phyloP scores from a whole-genome alignment of 2,329 filamentous ascomycete genomes.

The Pyricularia pennisetigena region DNA sequence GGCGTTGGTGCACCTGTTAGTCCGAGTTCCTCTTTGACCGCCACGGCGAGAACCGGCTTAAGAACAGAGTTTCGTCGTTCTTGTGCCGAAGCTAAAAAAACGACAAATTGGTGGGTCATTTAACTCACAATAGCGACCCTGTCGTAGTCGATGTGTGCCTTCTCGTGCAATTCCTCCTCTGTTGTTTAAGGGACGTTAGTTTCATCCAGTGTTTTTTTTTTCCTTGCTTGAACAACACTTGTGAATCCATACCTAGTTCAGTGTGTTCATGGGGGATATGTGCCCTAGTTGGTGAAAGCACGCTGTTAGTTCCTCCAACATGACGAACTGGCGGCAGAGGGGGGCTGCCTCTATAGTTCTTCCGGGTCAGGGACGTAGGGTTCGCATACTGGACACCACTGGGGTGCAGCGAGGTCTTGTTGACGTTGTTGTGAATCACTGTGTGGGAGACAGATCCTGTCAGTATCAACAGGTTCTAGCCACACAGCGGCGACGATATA shows the following conservation, averaged over 20 bases:
- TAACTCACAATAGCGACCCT: conserved; percentile 85
- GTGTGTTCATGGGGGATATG: conserved; percentile 66
- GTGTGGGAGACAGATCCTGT: conserved; percentile 8
- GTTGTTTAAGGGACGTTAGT: neutral
- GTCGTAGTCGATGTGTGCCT: conserved; percentile 98
- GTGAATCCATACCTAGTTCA: conserved; percentile 54
- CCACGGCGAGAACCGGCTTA: neutral
- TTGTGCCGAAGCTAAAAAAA: neutral
- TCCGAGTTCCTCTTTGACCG: neutral
- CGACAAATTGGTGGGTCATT: neutral
- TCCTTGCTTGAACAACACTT: neutral
- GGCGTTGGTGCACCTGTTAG: conserved; percentile 3
- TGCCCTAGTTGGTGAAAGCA: conserved; percentile 44
- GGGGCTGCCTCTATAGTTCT: neutral
- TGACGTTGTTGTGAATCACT: conserved; percentile 57
- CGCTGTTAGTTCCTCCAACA: neutral
- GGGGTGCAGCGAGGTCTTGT: conserved; percentile 89
- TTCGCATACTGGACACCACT: conserved; percentile 76
- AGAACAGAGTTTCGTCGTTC: conserved; percentile 1
- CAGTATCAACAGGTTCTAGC: neutral
- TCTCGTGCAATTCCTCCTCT: conserved; percentile 93
- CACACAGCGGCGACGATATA: neutral
- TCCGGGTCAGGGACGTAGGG: neutral
- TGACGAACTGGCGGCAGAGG: neutral
- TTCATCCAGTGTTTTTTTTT: neutral